These are phyloP conservation scores for Pyrus bretschneideri DNA, from an alignment of 306 rosid species.

Conservation along the genomic window DNA sequence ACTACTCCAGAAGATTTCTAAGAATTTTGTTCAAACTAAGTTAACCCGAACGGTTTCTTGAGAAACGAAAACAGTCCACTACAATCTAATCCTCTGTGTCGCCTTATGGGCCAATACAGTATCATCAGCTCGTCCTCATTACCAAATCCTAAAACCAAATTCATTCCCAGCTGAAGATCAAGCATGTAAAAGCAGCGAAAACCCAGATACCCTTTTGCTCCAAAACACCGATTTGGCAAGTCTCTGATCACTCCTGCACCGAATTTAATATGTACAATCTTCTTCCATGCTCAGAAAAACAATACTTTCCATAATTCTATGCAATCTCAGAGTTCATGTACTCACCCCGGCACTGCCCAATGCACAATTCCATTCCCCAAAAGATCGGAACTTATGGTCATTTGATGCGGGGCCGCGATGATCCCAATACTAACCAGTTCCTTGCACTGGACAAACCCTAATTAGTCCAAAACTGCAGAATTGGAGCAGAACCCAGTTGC, in stretches of 20 bases:
- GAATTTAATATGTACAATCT: conserved; percentile 46
- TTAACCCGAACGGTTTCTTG: conserved; percentile 38
- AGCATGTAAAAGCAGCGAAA: conserved; percentile 1
- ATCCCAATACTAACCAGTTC: conserved; percentile 14
- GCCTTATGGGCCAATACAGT: conserved; percentile 30
- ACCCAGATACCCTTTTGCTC: conserved; percentile 20
- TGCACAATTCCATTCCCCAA: conserved; percentile 20
- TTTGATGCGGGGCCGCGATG: conserved; percentile 9
- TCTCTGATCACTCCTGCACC: conserved; percentile 39
- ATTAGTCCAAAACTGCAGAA: conserved; percentile 20
- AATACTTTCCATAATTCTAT: conserved; percentile 35
- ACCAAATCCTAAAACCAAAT: conserved; percentile 26
- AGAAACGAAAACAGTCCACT: conserved; percentile 39
- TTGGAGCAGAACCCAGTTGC: conserved; percentile 26
- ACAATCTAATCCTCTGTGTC: conserved; percentile 34
- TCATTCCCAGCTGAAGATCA: conserved; percentile 26
- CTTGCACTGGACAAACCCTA: conserved; percentile 36
- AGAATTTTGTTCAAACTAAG: conserved; percentile 30
- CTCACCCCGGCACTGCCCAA: conserved; percentile 30
- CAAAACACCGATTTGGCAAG: conserved; percentile 15
- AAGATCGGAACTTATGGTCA: conserved; percentile 35
- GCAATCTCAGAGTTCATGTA: conserved; percentile 43
- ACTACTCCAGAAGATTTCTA: background rate
- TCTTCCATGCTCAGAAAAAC: conserved; percentile 58
- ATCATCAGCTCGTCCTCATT: conserved; percentile 34